phyloP scores from a whole-genome alignment of 768 basidiomycete genomes.

The Termitomyces sp. region DNA sequence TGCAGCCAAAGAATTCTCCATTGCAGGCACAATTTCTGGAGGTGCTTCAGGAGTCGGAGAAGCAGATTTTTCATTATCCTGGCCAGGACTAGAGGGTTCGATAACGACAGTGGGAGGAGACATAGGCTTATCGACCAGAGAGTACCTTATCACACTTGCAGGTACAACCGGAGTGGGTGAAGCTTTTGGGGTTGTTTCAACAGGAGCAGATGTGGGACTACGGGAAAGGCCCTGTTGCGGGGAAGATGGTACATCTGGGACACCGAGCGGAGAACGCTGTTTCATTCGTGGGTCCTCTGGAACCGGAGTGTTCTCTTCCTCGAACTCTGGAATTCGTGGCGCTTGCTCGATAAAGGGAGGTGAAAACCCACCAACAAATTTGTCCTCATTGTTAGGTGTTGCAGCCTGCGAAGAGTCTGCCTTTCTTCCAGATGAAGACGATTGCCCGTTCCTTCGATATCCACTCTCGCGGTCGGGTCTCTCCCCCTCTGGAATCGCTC shows the following conservation, averaged over 20 bases:
- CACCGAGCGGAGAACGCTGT: conserved; percentile 5
- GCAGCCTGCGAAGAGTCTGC: conserved; percentile 23
- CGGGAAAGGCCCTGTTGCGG: conserved; percentile 3
- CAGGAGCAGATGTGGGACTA: conserved; percentile 2
- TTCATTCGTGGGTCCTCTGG: conserved; percentile 6
- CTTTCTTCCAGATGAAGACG: conserved; percentile 35
- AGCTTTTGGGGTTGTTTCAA: conserved; percentile 14
- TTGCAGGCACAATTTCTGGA: conserved; percentile 44
- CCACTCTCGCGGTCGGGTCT: conserved; percentile 31
- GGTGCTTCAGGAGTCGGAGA: conserved; percentile 34
- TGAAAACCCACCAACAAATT: conserved; percentile 50
- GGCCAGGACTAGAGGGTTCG: conserved; percentile 41
- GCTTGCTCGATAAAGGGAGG: conserved; percentile 13
- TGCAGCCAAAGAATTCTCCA: conserved; percentile 81
- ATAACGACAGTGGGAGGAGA: conserved; percentile 42
- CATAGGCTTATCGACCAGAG: conserved; percentile 67
- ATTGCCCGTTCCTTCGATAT: conserved; percentile 33
- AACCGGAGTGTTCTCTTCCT: conserved; percentile 12
- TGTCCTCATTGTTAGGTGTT: conserved; percentile 27
- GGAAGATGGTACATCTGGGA: not conserved
- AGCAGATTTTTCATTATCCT: conserved; percentile 24
- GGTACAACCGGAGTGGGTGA: conserved; percentile 43
- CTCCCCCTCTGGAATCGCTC: conserved; percentile 34
- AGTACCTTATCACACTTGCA: conserved; percentile 69
- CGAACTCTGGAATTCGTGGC: conserved; percentile 5